Percentiles rank a stretch among this genome's conserved stretches.
These are phyloP conservation scores for Coemansia sp. DNA, from an alignment of 192 early-diverging fungal genomes.

Conservation along the genomic window DNA sequence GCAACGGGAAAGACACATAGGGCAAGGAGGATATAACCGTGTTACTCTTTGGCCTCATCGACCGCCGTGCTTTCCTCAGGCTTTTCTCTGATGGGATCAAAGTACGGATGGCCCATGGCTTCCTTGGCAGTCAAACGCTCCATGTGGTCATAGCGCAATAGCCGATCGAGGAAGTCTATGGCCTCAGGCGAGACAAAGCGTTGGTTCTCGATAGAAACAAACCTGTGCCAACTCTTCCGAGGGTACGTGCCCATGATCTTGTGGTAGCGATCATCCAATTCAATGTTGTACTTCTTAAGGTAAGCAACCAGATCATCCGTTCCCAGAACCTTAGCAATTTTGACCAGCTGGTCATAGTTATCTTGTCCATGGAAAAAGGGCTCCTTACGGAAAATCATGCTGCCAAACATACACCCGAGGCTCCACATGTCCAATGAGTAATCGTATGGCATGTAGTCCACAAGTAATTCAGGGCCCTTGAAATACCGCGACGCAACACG, in stretches of 20 bases:
- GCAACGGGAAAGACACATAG: not conserved
- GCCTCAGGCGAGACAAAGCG: conserved; percentile 80
- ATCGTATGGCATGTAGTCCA: conserved; percentile 98
- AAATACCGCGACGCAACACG: conserved; percentile 98
- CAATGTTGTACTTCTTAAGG: conserved; percentile 93
- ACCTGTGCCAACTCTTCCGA: conserved; percentile 83
- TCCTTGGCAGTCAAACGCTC: conserved; percentile 83
- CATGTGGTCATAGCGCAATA: conserved; percentile 93
- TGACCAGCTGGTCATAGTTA: conserved; percentile 99
- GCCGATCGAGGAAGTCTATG: conserved; percentile 84
- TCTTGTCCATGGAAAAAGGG: conserved; percentile 99
- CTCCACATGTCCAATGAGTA: conserved; percentile 99
- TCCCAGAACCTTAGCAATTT: conserved; percentile 96
- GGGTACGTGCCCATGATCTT: conserved; percentile 91
- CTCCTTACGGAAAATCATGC: conserved; percentile 99
- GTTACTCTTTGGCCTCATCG: conserved; percentile 17
- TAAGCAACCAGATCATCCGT: conserved; percentile 94
- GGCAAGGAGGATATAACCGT: not conserved
- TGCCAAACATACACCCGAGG: conserved; percentile 99
- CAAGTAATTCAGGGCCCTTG: conserved; percentile 97
- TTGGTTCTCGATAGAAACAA: conserved; percentile 82
- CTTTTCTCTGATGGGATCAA: conserved; percentile 54
- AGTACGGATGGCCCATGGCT: conserved; percentile 91
- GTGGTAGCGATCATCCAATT: conserved; percentile 86
- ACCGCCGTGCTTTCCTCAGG: conserved; percentile 10